Base-by-base conservation (phyloP, 495 filamentous ascomycete species). In the Aspergillus conjunctus region DNA sequence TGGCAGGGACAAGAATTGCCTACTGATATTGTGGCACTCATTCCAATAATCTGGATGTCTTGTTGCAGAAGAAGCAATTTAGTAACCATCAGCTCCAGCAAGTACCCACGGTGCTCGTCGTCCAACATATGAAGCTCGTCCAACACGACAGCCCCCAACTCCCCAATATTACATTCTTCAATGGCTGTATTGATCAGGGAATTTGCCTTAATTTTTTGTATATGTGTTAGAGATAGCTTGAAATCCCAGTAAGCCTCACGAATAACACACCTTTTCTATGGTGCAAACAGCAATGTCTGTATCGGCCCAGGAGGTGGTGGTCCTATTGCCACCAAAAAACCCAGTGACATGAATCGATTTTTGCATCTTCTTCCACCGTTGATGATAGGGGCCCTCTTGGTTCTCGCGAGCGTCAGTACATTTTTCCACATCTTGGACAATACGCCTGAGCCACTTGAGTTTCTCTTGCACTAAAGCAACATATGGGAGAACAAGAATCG, bases 111-210 rank as follows among this genome's bases (percentile, higher is more conserved):
- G 65, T 85, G 81, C 37, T 88, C 86, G 68, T 93, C 91, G 59
- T 89, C 86, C 17, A 94, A 76, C 89, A 94, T 92, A 63, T 94
- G 91, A 4, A 92, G 72, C 67, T 93, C 90, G 67, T 93, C 91
- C 15, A 94, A 74, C 9, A 93, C 89, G 31, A 92, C 85, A 20
- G 86, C 75, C 26, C 82, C 85, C 49, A 93, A 71, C 12, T 86
- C 79, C 11, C 83, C 76, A 61, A 92, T 83, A 14, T 78, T 84
- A 66, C 84, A 86, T 58, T 92, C 87, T 61, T 88, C 88, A 65
- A 93, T 89, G 14, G 89, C 85, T 22, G 80, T 71, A 56, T 94
- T 94, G 45, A 93, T 79, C 58, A 94, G 77, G n/a, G 85, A 80
- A 62, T 93, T 94, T 55, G 91, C 91, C 88, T 91, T 7, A 44